Percentiles rank a stretch among this genome's conserved stretches.
Conservation (phyloP, 2,329 filamentous ascomycete species). For the Aspergillus calidoustus region DNA sequence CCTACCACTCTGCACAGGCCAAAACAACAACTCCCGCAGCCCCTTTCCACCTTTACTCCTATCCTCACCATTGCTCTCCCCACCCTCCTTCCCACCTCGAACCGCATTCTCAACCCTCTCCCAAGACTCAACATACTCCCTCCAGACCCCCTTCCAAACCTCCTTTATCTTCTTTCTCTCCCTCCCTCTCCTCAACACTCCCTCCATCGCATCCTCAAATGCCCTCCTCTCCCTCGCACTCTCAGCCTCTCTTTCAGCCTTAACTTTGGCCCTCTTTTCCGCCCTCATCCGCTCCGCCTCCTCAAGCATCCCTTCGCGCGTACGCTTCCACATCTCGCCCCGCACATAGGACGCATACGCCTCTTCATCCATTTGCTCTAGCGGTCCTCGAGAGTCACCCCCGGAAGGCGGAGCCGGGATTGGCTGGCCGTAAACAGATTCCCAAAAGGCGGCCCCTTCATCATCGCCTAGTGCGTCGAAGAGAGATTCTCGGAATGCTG, state of each 20-base stretch:
- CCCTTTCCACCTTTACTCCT: conserved; percentile 20
- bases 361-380: conserved; percentile 89
- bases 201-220: conserved; percentile 69
- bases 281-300: conserved; percentile 69
- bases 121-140: conserved; percentile 69
- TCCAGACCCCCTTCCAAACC: conserved; percentile 64
- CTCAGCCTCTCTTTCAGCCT: conserved; percentile 38
- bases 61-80: conserved; percentile 22
- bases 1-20: conserved; percentile 72
- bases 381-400: conserved; percentile 47
- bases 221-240: conserved; percentile 32
- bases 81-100: conserved; percentile 42
- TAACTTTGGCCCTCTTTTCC: conserved; percentile 54
- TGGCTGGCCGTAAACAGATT: conserved; percentile 93
- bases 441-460: conserved; percentile 94
- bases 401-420: conserved; percentile 54
- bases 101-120: conserved; percentile 46
- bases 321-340: conserved; percentile 93
- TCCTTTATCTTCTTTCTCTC: conserved; percentile 54
- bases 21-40: conserved; percentile 60
- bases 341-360: conserved; percentile 88
- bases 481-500: conserved; percentile 87
- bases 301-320: conserved; percentile 79
- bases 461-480: conserved; percentile 98
- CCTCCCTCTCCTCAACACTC: conserved; percentile 69